A percentile compares a stretch with the other conserved stretches of the same genome.
phyloP scores from a whole-genome alignment of 495 filamentous ascomycete species.

The Podospora anserina region DNA sequence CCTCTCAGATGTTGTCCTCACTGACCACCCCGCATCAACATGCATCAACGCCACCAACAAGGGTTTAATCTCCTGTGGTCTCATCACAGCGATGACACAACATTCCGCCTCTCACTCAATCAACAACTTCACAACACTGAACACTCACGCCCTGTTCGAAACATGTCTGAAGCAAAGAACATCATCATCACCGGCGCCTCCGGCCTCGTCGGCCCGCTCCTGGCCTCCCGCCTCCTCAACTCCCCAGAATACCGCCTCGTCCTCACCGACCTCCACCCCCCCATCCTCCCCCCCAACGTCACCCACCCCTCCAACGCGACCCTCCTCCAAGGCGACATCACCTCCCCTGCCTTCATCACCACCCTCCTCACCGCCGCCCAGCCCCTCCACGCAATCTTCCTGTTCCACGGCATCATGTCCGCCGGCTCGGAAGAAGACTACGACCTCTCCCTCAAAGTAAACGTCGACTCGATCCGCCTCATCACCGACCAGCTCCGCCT shows the following conservation, averaged over 20 bases:
- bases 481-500: conserved; percentile 60
- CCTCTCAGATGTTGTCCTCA: not conserved
- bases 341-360: conserved; percentile 46
- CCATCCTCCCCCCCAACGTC: conserved; percentile 51
- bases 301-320: conserved; percentile 51
- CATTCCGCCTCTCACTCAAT: not conserved
- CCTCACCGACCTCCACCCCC: conserved; percentile 63
- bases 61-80: not conserved
- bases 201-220: conserved; percentile 67
- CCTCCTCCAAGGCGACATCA: conserved; percentile 62
- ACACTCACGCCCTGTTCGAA: not conserved
- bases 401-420: conserved; percentile 88
- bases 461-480: conserved; percentile 65
- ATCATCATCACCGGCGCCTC: conserved; percentile 72
- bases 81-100: not conserved
- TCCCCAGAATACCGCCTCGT: conserved; percentile 51
- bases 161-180: conserved; percentile 30
- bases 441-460: conserved; percentile 68
- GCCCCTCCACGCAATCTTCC: conserved; percentile 62
- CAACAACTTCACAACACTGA: not conserved
- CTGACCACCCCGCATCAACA: not conserved
- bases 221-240: conserved; percentile 61
- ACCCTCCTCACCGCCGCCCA: conserved; percentile 45
- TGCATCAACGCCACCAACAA: conserved; percentile 2
- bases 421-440: conserved; percentile 71